phyloP scores from a whole-genome alignment of 306 rosid genomes.

The Cicer cuneatum region DNA sequence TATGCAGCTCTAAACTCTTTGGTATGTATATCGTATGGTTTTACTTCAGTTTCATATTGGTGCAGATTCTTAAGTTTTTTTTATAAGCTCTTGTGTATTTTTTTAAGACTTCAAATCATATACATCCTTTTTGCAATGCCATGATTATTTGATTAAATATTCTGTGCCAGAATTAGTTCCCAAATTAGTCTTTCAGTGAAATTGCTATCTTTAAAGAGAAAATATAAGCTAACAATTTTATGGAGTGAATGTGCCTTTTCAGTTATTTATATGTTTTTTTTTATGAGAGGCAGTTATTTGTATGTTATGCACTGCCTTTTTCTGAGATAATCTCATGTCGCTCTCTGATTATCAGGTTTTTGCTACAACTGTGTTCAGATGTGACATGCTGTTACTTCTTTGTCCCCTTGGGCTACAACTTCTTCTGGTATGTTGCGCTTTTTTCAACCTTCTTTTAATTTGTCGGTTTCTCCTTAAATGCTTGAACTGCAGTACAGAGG shows the following conservation, averaged over 20 bases:
- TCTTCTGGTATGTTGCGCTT: constrained; percentile 67
- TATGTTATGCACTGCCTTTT: constrained; percentile 12
- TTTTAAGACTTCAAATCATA: neutral
- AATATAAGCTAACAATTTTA: neutral
- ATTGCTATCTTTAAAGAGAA: constrained; percentile 12
- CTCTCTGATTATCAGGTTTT: constrained; percentile 69
- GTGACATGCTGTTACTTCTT: constrained; percentile 88
- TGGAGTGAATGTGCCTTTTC: neutral
- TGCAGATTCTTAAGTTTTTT: neutral
- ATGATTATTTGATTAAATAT: constrained; percentile 24
- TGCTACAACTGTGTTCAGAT: constrained; percentile 80
- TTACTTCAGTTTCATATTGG: constrained; percentile 38
- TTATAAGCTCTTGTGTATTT: neutral
- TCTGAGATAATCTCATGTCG: constrained; percentile 33
- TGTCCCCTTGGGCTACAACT: constrained; percentile 79
- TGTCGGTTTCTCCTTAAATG: constrained; percentile 11
- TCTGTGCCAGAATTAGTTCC: constrained; percentile 1
- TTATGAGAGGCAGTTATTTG: neutral
- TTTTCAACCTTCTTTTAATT: constrained; percentile 12
- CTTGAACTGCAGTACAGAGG: constrained; percentile 17
- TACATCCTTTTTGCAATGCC: constrained; percentile 30
- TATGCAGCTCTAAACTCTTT: constrained; percentile 77
- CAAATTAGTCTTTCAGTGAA: constrained; percentile 12
- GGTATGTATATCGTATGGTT: constrained; percentile 54
- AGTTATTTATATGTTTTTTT: neutral